These are phyloP conservation scores for Stenogyne calaminthoides DNA, from an alignment of 305 asterid species.

Conservation along the genomic window DNA sequence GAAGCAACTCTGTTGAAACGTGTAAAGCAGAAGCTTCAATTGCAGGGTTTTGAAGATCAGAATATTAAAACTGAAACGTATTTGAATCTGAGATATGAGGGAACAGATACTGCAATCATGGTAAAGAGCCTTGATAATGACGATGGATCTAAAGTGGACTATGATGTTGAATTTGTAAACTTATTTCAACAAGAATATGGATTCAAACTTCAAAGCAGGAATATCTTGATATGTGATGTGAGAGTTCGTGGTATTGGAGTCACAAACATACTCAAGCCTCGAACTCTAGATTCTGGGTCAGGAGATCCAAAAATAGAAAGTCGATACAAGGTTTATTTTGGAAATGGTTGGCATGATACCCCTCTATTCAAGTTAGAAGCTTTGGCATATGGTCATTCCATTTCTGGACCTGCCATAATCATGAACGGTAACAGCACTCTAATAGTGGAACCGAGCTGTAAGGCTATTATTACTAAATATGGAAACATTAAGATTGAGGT, in stretches of 20 bases:
- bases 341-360: slow-evolving; percentile 69
- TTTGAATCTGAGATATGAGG: slow-evolving; percentile 91
- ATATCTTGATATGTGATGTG: slow-evolving; percentile 83
- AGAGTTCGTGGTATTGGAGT: slow-evolving; percentile 92
- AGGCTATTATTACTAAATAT: slow-evolving; percentile 67
- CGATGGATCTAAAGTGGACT: slow-evolving; percentile 71
- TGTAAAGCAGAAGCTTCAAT: slow-evolving; percentile 62
- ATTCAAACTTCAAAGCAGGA: slow-evolving; percentile 77
- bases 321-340: slow-evolving; percentile 65
- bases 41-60: slow-evolving; percentile 77
- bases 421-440: slow-evolving; percentile 98
- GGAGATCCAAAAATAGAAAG: slow-evolving; percentile 51
- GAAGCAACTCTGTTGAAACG: slow-evolving; percentile 57
- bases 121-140: slow-evolving; percentile 55
- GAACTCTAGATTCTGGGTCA: slow-evolving; percentile 45
- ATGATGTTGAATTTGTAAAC: slow-evolving; percentile 74
- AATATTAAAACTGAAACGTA: slow-evolving; percentile 71
- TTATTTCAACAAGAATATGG: slow-evolving; percentile 93
- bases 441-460: slow-evolving; percentile 83
- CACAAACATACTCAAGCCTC: slow-evolving; percentile 81
- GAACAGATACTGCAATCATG: slow-evolving; percentile 95
- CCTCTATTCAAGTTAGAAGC: slow-evolving; percentile 81
- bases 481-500: slow-evolving; percentile 85
- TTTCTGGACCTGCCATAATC: slow-evolving; percentile 82
- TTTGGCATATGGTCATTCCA: slow-evolving; percentile 59